Evolutionary conservation across 768 basidiomycete genomes (phyloP).

Genomic region (Amyloporia xantha): DNA sequence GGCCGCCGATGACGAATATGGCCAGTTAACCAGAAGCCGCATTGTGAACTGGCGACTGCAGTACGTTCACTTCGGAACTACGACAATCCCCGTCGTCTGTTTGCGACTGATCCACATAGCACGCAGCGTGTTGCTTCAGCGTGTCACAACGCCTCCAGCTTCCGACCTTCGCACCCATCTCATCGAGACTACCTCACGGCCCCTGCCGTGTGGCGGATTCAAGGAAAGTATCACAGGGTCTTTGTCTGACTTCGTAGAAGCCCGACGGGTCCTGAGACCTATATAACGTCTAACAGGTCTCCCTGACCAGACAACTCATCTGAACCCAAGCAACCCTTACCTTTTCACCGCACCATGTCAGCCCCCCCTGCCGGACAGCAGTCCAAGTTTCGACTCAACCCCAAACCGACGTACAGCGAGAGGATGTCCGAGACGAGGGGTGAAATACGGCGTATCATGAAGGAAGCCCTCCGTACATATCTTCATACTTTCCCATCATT

Average conservation of each 20-base stretch:
- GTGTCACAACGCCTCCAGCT: slow-evolving; percentile 1
- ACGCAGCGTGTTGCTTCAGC: background rate
- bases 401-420: slow-evolving; percentile 20
- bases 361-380: slow-evolving; percentile 1
- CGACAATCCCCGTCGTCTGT: background rate
- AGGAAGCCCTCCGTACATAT: slow-evolving; percentile 18
- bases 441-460: slow-evolving; percentile 20
- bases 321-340: no score
- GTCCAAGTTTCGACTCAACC: slow-evolving; percentile 20
- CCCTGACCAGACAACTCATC: no score
- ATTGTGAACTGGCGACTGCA: background rate
- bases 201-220: slow-evolving; percentile 1
- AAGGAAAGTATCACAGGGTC: slow-evolving; percentile 3
- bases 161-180: slow-evolving; percentile 3
- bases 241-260: background rate
- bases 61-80: background rate
- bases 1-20: background rate
- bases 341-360: no score
- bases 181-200: background rate
- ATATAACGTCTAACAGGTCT: no score
- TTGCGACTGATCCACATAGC: slow-evolving; percentile 1
- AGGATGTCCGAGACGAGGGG: slow-evolving; percentile 23
- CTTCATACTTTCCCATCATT: background rate
- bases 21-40: background rate
- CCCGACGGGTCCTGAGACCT: background rate